Base-by-base conservation (phyloP, 129 eudicot species). In the Rutidosis leptorrhynchoides region DNA sequence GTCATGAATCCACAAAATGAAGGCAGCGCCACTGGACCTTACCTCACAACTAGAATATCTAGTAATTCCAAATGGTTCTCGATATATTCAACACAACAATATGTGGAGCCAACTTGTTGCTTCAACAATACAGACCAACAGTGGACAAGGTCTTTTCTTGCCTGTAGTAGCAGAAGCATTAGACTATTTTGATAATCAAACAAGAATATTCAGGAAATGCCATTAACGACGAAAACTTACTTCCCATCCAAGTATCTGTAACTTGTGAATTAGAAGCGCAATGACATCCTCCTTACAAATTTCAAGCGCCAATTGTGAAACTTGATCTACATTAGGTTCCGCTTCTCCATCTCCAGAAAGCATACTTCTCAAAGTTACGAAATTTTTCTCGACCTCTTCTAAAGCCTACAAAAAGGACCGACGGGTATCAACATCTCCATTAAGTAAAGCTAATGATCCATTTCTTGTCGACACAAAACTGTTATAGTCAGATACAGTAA, bases 11-110 rank as follows among this genome's bases (percentile, higher is more conserved):
- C n/a, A n/a, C n/a, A n/a, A n/a, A n/a, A n/a, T n/a, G n/a, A n/a
- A n/a, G n/a, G n/a, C n/a, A n/a, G n/a, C n/a, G n/a, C n/a, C n/a
- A n/a, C n/a, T n/a, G n/a, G n/a, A n/a, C n/a, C n/a, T n/a, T 82
- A 87, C 95, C 95, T 74, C 8, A 79, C 90, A 33, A 83, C 95
- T 51, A 87, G 90, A 67, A 83, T 83, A 75, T 87, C 95, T n/a
- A 87, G 78, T 43, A 83, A 77, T 69, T 87, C 87, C 30, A 74
- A 73, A 81, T 87, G 95, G 58, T 76, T 79, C 78, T 87, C 90
- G 70, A 87, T 72, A 76, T 81, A 87, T 58, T 79, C 76, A 58
- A 73, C 81, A 48, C 90, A 83, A 76, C 85, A 87, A 48, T 33
- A 67, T 46, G 60, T 80, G 63, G 84, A 74, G 56, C 78, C 90